Evolutionary conservation across 2,329 filamentous ascomycete genomes (phyloP).

Genomic region (Pyrenophora seminiperda): DNA sequence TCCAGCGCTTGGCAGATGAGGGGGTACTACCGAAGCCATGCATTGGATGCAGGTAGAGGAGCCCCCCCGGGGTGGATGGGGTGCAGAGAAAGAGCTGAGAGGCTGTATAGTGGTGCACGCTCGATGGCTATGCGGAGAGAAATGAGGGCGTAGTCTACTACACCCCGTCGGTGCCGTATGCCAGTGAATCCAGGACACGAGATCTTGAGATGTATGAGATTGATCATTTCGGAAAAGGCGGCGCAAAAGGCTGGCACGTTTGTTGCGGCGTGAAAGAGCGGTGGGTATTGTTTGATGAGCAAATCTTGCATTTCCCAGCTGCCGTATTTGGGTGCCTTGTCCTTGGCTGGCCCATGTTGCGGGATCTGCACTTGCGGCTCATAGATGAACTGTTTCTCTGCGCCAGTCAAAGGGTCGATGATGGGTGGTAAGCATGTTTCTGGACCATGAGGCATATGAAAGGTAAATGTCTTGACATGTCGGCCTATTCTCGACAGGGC

Average conservation of each 20-base stretch:
- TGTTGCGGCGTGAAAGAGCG: slow-evolving; percentile 85
- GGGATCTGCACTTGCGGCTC: slow-evolving; percentile 70
- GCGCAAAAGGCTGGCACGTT: slow-evolving; percentile 84
- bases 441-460: slow-evolving; percentile 75
- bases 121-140: slow-evolving; percentile 84
- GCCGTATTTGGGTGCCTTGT: slow-evolving; percentile 74
- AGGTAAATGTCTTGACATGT: slow-evolving; percentile 77
- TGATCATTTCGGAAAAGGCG: slow-evolving; percentile 70
- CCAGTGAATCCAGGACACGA: slow-evolving; percentile 74
- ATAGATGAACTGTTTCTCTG: slow-evolving; percentile 81
- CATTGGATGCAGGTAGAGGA: slow-evolving; percentile 77
- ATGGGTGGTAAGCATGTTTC: slow-evolving; percentile 85
- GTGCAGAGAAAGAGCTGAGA: slow-evolving; percentile 73
- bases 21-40: slow-evolving; percentile 77
- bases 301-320: slow-evolving; percentile 79
- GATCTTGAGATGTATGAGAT: slow-evolving; percentile 75
- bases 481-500: slow-evolving; percentile 78
- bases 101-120: slow-evolving; percentile 66
- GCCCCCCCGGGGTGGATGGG: slow-evolving; percentile 75
- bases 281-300: slow-evolving; percentile 83
- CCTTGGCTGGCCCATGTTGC: slow-evolving; percentile 60
- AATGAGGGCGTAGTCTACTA: slow-evolving; percentile 87
- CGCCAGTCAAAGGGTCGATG: slow-evolving; percentile 75
- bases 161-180: slow-evolving; percentile 70
- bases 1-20: slow-evolving; percentile 73